Evolutionary conservation across 306 rosid species (phyloP), one percentile per base, ranked within the genome.

Genomic region (Cicer arietinum): DNA sequence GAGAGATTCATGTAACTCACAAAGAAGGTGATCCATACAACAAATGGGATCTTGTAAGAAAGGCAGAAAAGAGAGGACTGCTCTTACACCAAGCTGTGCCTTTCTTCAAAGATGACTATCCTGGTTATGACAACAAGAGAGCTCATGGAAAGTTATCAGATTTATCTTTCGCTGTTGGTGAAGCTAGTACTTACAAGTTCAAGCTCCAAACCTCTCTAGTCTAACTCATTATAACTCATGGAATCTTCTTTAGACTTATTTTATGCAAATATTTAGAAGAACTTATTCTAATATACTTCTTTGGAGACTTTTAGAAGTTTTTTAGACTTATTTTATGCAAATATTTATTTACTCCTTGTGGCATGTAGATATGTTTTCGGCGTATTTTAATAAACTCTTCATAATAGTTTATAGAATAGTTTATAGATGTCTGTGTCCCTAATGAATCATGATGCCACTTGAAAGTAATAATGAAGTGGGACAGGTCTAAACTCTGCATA

Each of bases 121-220:
- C 89, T 30, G 97, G 96, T 45, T 87, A 92, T 75, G 79, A 64
- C 57, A 88, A 92, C 88, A 92, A 92, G 86, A 87, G 96, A 81
- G 97, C 88, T 8, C 84, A 92, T 50, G 96, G 97, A 22, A 77
- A 73, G 50, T 53, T 10, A 10, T 42, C 89, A 16, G 90, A 90
- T 73, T 84, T 22, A 47, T 20, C 92, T 52, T 90, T 90, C 69
- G 44, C 3, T 0, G 74, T 92, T 52, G 96, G 96, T 4, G 74
- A 83, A 69, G 78, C 86, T 80, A 84, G 44, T 71, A 90, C 92
- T 80, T 89, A 86, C 86, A 90, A 80, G 82, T 90, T 92, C 82
- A 86, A 65, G 83, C 80, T 82, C 22, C 43, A 65, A 41, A 82
- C 68, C 12, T 69, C 86, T 22, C 43, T 68, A 30, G 6, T 18